phyloP scores from a whole-genome alignment of 306 rosid genomes.

The Herpetospermum pedunculosum region DNA sequence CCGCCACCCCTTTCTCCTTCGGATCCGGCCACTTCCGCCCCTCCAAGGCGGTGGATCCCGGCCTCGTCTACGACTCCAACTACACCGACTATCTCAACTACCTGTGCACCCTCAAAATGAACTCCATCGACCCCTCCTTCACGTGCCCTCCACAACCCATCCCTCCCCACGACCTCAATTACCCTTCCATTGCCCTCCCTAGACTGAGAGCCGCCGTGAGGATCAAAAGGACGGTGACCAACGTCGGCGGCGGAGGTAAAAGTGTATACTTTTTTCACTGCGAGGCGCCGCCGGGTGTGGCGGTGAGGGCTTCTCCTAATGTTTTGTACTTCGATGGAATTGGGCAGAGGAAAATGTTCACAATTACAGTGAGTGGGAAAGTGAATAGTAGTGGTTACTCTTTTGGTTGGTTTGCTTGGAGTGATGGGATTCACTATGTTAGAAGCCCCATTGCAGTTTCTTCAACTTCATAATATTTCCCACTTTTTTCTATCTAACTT shows the following conservation, averaged over 20 bases:
- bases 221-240: slow-evolving; percentile 57
- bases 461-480: neutral
- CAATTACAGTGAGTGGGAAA: slow-evolving; percentile 35
- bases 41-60: slow-evolving; percentile 57
- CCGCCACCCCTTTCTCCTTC: slow-evolving; percentile 58
- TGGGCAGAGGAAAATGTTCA: slow-evolving; percentile 51
- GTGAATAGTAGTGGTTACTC: slow-evolving; percentile 1
- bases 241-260: slow-evolving; percentile 51
- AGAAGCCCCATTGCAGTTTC: slow-evolving; percentile 77
- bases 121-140: slow-evolving; percentile 15
- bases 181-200: slow-evolving; percentile 66
- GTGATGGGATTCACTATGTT: slow-evolving; percentile 23
- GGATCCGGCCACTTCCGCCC: slow-evolving; percentile 87
- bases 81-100: slow-evolving; percentile 60
- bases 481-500: neutral
- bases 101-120: slow-evolving; percentile 34
- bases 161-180: slow-evolving; percentile 45
- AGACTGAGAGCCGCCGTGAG: slow-evolving; percentile 31
- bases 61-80: slow-evolving; percentile 74
- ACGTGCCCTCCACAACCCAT: slow-evolving; percentile 35
- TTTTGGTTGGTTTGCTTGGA: slow-evolving; percentile 82
- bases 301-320: slow-evolving; percentile 44
- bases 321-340: slow-evolving; percentile 36
- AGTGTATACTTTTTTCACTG: slow-evolving; percentile 50
- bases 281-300: slow-evolving; percentile 36